Evolutionary conservation across 768 basidiomycete species (phyloP), one percentile per base, ranked within the genome.

Genomic region (Suillus spraguei): DNA sequence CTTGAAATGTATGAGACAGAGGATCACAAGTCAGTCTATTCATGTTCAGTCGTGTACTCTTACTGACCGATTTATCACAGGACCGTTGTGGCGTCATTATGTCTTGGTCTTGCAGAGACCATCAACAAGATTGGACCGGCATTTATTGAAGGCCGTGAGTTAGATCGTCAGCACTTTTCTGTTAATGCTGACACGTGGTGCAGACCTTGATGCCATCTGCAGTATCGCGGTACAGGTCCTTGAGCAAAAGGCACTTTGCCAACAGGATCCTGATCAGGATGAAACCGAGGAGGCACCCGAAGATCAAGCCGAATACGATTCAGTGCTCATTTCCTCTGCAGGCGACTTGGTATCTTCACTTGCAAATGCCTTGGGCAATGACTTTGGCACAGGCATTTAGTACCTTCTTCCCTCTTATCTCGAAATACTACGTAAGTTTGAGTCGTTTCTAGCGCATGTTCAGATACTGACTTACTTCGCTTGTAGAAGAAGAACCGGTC

Each of bases 301-400:
- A 73, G 93, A 94, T 66, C 90, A 91, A 70, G 95, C 96, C 1
- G 97, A 99, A 79, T 97, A 95, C 74, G 97, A 99, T 74, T 93
- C 96, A 4, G 92, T 97, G 61, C 84, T 99, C 63, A 92, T 99
- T 72, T 92, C 93, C 33, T 89, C 95, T 32, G 97, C 97, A 33
- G 91, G 91, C 47, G 97, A 99, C 73, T 89, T 99, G 61, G 95
- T 98, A 63, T 88, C 95, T 60, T 84, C 94, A 2, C 80, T 99
- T 66, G 94, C 96, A 38, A 87, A 85, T 63, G 91, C 87, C 9
- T 84, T 97, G n/a, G 95, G 95, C 5, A 66, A 83, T 24, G 92
- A 92, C 75, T 99, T 99, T 70, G 82, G n/a, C 85, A 13, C 85
- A 84, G 63, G 88, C 91, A 7, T 98, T 99, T 78, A 76, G 76